phyloP scores from a whole-genome alignment of 139 green algal genomes.

The Haematococcus sp. region DNA sequence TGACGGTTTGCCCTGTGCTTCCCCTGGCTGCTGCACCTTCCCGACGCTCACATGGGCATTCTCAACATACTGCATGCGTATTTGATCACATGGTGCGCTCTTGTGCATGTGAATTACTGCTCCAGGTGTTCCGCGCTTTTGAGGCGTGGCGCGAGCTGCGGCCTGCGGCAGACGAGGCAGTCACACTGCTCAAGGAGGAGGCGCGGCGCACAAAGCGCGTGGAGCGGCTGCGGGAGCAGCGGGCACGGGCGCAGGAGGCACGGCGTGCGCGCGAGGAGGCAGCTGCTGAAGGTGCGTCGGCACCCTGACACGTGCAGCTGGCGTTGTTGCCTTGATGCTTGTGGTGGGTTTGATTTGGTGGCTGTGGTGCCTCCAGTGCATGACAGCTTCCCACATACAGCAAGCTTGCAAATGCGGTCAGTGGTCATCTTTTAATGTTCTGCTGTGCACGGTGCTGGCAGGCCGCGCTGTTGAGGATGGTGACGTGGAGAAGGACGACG shows the following conservation, averaged over 20 bases:
- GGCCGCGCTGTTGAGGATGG: not conserved
- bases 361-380: no score
- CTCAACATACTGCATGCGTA: not conserved
- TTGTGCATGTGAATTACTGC: no score
- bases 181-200: not conserved
- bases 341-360: no score
- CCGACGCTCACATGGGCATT: not conserved
- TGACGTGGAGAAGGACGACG: not conserved
- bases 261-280: not conserved
- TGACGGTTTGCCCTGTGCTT: no score
- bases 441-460: no score
- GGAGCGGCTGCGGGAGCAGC: not conserved
- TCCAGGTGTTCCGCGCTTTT: conserved; percentile 21
- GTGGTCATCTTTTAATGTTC: no score
- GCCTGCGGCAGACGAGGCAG: conserved; percentile 28
- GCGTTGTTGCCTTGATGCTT: no score
- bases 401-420: no score
- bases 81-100: no score
- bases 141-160: conserved; percentile 34
- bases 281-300: no score
- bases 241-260: not conserved
- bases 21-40: not conserved
- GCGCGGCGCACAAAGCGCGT: not conserved
- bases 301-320: no score
- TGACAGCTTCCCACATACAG: no score